A percentile compares a stretch with the other conserved stretches of the same genome.
phyloP scores from a whole-genome alignment of 2,329 filamentous ascomycete genomes.

The Epichloe aotearoae region DNA sequence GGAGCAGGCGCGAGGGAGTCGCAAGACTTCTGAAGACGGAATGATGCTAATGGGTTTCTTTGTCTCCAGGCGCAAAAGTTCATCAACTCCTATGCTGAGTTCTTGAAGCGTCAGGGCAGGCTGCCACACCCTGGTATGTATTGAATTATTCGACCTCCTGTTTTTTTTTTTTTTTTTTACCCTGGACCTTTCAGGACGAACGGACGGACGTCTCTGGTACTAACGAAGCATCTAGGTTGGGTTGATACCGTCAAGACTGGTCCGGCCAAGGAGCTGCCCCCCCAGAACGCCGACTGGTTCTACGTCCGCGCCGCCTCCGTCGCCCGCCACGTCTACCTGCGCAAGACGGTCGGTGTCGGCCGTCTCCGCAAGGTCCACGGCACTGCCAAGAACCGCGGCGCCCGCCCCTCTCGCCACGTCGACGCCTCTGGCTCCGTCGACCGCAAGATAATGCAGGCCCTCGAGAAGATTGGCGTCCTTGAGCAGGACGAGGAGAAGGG shows the following conservation, averaged over 20 bases:
- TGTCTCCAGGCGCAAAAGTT: constrained; percentile 68
- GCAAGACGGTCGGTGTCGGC: constrained; percentile 98
- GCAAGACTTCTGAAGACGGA: constrained; percentile 63
- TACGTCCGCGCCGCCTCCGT: constrained; percentile 83
- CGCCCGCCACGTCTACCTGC: constrained; percentile 96
- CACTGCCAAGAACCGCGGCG: constrained; percentile 92
- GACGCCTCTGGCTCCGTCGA: constrained; percentile 91
- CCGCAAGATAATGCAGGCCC: constrained; percentile 92
- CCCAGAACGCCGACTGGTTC: constrained; percentile 97
- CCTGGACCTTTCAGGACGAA: too few relatives aligned
- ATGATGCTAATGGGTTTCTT: constrained; percentile 52
- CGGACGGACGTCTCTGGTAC: too few relatives aligned
- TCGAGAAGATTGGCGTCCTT: constrained; percentile 98
- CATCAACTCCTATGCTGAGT: constrained; percentile 73
- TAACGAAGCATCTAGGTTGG: constrained; percentile 52
- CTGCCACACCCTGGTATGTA: constrained; percentile 74
- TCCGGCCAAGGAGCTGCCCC: constrained; percentile 85
- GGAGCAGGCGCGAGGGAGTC: constrained; percentile 62
- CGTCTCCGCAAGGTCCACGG: constrained; percentile 95
- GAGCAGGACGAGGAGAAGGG: constrained; percentile 98
- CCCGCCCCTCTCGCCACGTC: constrained; percentile 84
- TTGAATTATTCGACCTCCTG: too few relatives aligned
- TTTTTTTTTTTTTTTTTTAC: fast-evolving
- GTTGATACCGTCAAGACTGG: constrained; percentile 99
- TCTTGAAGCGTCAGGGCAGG: constrained; percentile 91